Percentiles rank a stretch among this genome's conserved stretches.
These are phyloP conservation scores for Metahyphopichia silvanorum DNA, from an alignment of 805 yeast genomes.

Conservation along the genomic window DNA sequence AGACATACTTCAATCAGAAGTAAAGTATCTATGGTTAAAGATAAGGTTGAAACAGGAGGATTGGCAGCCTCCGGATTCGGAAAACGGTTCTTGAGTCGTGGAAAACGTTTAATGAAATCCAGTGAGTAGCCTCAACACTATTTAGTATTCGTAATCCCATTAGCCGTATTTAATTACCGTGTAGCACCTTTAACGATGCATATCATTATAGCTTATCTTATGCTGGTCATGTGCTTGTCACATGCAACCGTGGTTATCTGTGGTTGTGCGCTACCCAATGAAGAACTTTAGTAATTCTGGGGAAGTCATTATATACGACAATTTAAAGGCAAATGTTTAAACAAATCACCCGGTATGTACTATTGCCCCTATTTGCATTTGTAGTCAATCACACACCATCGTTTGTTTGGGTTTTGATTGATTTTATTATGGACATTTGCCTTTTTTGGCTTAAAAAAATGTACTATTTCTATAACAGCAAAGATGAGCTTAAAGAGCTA, in stretches of 20 bases:
- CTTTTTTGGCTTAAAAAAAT: conserved; percentile 45
- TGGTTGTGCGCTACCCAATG: too few relatives aligned
- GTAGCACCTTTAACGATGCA: too few relatives aligned
- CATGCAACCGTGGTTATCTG: too few relatives aligned
- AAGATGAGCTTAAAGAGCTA: conserved; percentile 46
- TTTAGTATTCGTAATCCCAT: too few relatives aligned
- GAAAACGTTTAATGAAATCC: conserved; percentile 48
- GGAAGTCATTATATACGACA: too few relatives aligned
- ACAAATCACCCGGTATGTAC: too few relatives aligned
- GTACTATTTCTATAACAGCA: conserved; percentile 29
- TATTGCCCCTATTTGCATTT: conserved; percentile 23
- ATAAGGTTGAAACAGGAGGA: conserved; percentile 44
- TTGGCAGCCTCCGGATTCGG: conserved; percentile 52
- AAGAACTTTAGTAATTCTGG: too few relatives aligned
- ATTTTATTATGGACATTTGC: conserved; percentile 42
- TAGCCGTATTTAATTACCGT: too few relatives aligned
- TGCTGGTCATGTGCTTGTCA: too few relatives aligned
- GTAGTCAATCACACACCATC: conserved; percentile 34
- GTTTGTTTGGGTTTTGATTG: conserved; percentile 40
- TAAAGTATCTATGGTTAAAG: conserved; percentile 47
- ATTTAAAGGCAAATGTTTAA: too few relatives aligned
- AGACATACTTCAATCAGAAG: conserved; percentile 48
- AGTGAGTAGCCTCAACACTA: too few relatives aligned
- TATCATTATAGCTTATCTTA: too few relatives aligned
- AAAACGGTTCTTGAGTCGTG: conserved; percentile 53